A percentile compares a stretch with the other conserved stretches of the same genome.
Evolutionary conservation across 2,329 filamentous ascomycete species (phyloP).

Genomic region (Sordariomycetes sp.): DNA sequence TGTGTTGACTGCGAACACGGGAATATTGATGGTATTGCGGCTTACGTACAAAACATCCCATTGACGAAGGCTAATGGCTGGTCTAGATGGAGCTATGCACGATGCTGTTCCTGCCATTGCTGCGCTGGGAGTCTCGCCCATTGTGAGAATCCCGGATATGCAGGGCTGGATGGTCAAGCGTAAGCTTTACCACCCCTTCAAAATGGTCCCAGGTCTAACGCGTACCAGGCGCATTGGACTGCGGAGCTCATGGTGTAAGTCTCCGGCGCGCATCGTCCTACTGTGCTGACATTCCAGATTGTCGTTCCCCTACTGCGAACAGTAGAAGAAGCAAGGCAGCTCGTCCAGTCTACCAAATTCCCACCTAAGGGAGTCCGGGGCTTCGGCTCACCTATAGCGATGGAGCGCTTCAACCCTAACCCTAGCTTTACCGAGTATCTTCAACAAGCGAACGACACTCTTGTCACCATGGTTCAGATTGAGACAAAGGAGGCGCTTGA

Average conservation of each 20-base stretch:
- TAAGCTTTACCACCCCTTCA: conserved; percentile 10
- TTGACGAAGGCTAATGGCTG: background rate
- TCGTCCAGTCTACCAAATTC: conserved; percentile 40
- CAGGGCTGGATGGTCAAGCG: conserved; percentile 37
- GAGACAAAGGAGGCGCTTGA: conserved; percentile 56
- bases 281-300: conserved; percentile 16
- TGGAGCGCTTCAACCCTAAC: conserved; percentile 30
- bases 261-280: background rate
- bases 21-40: conserved; percentile 36
- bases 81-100: conserved; percentile 37
- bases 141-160: conserved; percentile 43
- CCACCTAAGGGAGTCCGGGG: conserved; percentile 38
- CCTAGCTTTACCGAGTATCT: conserved; percentile 38
- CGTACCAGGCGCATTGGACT: conserved; percentile 34
- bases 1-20: conserved; percentile 49
- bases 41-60: background rate
- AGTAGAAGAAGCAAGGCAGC: conserved; percentile 31
- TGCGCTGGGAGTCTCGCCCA: conserved; percentile 30
- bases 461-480: conserved; percentile 59
- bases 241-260: conserved; percentile 39
- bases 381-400: conserved; percentile 38
- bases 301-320: conserved; percentile 36
- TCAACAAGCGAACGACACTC: conserved; percentile 36
- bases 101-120: conserved; percentile 44
- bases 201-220: background rate